Base-by-base conservation (phyloP, 441 rosid genomes). In the Populus trichocarpa region DNA sequence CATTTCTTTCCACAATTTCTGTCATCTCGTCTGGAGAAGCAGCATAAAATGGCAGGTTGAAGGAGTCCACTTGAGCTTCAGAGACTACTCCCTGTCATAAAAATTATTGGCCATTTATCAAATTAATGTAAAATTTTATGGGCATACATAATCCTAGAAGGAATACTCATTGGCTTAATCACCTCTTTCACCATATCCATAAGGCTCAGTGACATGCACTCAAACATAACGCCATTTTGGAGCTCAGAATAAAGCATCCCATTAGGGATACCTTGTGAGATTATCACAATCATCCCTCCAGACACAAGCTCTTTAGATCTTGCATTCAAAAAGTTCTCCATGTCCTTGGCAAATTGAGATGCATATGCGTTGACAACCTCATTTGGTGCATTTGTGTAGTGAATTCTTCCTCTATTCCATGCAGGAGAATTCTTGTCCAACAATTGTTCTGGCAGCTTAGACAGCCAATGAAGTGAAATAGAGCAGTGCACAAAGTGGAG, bases 371-470 rank as follows among this genome's bases (percentile, higher is more conserved):
- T 64, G 5, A 40, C 40, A 2, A 85, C 89, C 35, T 57, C 83
- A 9, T 74, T 35, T 1, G 81, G 28, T 0, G 88, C 88, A 25
- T 63, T 46, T 0, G 82, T 69, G 25, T 86, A 84, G 78, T 86
- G 89, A 79, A 89, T 75, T 63, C 86, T 84, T 35, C 86, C 88
- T 35, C 28, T 77, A 71, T 89, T 87, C 87, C 81, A 82, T 1
- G 85, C 77, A 2, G 66, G 67, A 13, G 89, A 81, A 6, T 14
- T 63, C 14, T 8, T 38, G 33, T 81, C 81, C 23, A 63, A 1
- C 67, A 79, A 2, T 23, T 72, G 77, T 5, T 72, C 46, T 5
- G 85, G 80, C 35, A 72, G 36, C 53, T 42, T 30, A 4, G 82
- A 79, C 14, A 82, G 75, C 80, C 80, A 82, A 1, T 82, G 85